Conservation (phyloP, 495 filamentous ascomycete genomes). For the Umbilicaria muhlenbergii region DNA sequence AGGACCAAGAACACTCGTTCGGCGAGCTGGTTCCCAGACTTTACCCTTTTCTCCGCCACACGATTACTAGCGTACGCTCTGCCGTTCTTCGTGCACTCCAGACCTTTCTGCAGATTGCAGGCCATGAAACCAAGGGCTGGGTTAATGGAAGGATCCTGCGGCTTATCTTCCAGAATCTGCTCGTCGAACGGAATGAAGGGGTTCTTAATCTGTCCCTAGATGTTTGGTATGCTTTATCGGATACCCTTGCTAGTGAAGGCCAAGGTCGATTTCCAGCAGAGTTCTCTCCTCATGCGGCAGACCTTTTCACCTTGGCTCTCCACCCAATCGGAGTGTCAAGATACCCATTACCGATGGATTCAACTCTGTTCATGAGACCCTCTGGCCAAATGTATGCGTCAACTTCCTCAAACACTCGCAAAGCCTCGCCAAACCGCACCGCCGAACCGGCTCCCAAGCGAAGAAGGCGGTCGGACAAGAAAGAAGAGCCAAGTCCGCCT, state of each 20-base stretch:
- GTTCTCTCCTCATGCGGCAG: slow-evolving; percentile 53
- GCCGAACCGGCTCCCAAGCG: slow-evolving; percentile 46
- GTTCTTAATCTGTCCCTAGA: slow-evolving; percentile 67
- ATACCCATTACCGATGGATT: slow-evolving; percentile 80
- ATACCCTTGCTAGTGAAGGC: slow-evolving; percentile 41
- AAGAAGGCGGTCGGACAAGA: slow-evolving; percentile 68
- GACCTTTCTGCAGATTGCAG: slow-evolving; percentile 79
- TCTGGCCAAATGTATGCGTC: slow-evolving; percentile 72
- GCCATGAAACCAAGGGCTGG: slow-evolving; percentile 75
- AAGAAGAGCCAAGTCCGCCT: slow-evolving; percentile 42
- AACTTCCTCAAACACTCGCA: slow-evolving; percentile 30
- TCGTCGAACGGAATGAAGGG: slow-evolving; percentile 79
- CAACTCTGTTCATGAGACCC: slow-evolving; percentile 74
- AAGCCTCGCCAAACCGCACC: slow-evolving; percentile 40
- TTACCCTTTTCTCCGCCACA: slow-evolving; percentile 92
- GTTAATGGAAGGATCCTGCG: slow-evolving; percentile 78
- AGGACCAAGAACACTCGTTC: slow-evolving; percentile 75
- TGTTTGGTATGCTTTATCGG: slow-evolving; percentile 69
- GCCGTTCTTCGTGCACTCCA: slow-evolving; percentile 85
- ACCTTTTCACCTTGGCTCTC: slow-evolving; percentile 63
- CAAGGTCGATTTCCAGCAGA: slow-evolving; percentile 43
- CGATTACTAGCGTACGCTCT: slow-evolving; percentile 85
- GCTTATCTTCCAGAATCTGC: slow-evolving; percentile 82
- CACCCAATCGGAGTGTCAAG: slow-evolving; percentile 84
- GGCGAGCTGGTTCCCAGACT: slow-evolving; percentile 80